Base-by-base conservation (phyloP, 371 early-diverging fungal genomes). In the Rhizopus arrhizus region DNA sequence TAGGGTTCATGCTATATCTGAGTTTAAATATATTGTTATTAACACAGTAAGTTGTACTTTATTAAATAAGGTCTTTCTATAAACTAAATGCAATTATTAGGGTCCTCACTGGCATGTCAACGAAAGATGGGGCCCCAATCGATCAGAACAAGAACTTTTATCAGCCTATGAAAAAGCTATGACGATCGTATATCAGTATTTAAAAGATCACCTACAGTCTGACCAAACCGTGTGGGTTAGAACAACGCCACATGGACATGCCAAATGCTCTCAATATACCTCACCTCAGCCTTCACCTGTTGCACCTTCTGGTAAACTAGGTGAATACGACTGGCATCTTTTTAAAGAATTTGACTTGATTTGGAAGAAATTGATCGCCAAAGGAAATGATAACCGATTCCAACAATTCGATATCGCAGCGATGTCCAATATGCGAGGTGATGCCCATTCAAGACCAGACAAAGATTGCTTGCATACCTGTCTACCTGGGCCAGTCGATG, bases 241-340 rank as follows among this genome's bases (percentile, higher is more conserved):
- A 57, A 75, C 75, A 16, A 72, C 80, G 32, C 80, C 80, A 3
- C 73, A 80, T 50, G 80, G 80, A 5, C 80, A 80, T 50, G 75
- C 68, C 5, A 59, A 61, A 31, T 80, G 80, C 40, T 73, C 77
- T 1, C 65, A 67, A 40, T 77, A 65, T 42, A 73, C 51, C 4
- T 52, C 64, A 34, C 80, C 80, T 10, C 65, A 66, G 43, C 15
- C 29, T 0, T 61, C 55, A 13, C 75, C 80, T 0, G 40, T 66
- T 5, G 62, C 56, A 4, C 80, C 80, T 9, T 61, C 72, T 11
- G 72, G 75, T 1, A 59, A 67, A 53, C 52, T 57, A 35, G 73
- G 75, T 3, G 80, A 80, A 58, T 77, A 70, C 38, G 70, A 80
- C 58, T 80, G 80, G 80, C 75, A 80, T 58, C 53, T 80, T 52